These are phyloP conservation scores for Hura crepitans DNA, from an alignment of 441 rosid genomes.

Conservation along the genomic window DNA sequence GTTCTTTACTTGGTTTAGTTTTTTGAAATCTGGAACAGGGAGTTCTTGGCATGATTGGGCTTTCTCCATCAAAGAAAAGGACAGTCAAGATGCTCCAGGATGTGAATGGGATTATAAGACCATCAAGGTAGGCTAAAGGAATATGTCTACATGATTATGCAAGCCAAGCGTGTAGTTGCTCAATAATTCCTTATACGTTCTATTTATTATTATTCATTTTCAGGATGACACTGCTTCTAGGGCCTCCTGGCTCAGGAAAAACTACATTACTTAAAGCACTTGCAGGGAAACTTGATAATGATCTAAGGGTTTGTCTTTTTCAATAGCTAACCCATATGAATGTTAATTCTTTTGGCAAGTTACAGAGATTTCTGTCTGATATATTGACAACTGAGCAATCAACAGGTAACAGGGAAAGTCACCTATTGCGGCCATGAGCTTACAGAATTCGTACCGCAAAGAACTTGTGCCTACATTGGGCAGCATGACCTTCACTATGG, in stretches of 20 bases:
- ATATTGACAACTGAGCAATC: neutral
- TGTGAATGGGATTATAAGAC: conserved; percentile 47
- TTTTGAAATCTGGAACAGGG: conserved; percentile 29
- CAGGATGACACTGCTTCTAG: conserved; percentile 66
- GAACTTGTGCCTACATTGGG: conserved; percentile 75
- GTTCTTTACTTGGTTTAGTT: neutral
- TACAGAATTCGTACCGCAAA: conserved; percentile 66
- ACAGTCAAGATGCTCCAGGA: conserved; percentile 40
- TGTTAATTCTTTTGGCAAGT: neutral
- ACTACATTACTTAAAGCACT: conserved; percentile 39
- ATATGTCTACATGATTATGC: too few relatives aligned
- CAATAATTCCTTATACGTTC: neutral
- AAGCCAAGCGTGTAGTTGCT: too few relatives aligned
- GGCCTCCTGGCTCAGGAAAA: conserved; percentile 44
- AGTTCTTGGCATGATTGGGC: conserved; percentile 33
- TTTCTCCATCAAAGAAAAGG: conserved; percentile 47
- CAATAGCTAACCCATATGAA: too few relatives aligned
- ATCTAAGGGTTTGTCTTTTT: conserved; percentile 24
- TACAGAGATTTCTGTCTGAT: neutral
- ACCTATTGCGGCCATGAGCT: conserved; percentile 81
- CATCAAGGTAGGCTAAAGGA: conserved; percentile 42
- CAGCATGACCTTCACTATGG: conserved; percentile 78
- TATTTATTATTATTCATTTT: neutral
- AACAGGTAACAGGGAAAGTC: conserved; percentile 29
- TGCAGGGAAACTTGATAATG: conserved; percentile 34